Conservation (phyloP, 495 filamentous ascomycete genomes). For the Bacidia gigantensis region DNA sequence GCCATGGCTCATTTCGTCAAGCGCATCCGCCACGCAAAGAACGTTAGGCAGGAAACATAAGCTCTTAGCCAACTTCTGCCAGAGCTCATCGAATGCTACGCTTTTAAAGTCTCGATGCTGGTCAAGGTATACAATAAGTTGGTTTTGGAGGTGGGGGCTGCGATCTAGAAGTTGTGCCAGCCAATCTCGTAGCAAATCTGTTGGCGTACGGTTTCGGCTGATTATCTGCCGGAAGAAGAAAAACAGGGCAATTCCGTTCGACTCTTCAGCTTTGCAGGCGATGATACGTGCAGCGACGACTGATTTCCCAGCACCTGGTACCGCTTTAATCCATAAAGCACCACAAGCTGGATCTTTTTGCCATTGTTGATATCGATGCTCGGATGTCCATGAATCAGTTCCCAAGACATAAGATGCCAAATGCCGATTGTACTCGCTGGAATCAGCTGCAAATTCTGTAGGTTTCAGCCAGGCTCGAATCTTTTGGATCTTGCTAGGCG, state of each 20-base stretch:
- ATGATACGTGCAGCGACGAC: constrained; percentile 33
- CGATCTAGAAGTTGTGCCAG: constrained; percentile 28
- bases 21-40: constrained; percentile 35
- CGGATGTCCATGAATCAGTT: constrained; percentile 32
- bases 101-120: constrained; percentile 9
- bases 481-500: background rate
- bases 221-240: constrained; percentile 46
- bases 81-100: constrained; percentile 13
- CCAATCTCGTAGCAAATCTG: constrained; percentile 31
- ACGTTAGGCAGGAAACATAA: constrained; percentile 20
- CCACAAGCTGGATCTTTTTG: constrained; percentile 20
- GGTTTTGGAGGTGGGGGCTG: constrained; percentile 26
- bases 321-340: constrained; percentile 36
- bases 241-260: constrained; percentile 28
- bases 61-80: background rate
- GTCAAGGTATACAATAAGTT: constrained; percentile 19
- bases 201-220: constrained; percentile 31
- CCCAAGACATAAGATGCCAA: constrained; percentile 26
- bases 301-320: constrained; percentile 38
- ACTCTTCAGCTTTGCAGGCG: constrained; percentile 19
- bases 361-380: constrained; percentile 29
- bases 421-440: constrained; percentile 26
- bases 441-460: constrained; percentile 9
- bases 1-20: constrained; percentile 34
- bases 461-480: constrained; percentile 10